Percentiles rank a stretch among this genome's conserved stretches.
These are phyloP conservation scores for Entophlyctis luteolus DNA, from an alignment of 192 early-diverging fungal genomes.

Conservation along the genomic window DNA sequence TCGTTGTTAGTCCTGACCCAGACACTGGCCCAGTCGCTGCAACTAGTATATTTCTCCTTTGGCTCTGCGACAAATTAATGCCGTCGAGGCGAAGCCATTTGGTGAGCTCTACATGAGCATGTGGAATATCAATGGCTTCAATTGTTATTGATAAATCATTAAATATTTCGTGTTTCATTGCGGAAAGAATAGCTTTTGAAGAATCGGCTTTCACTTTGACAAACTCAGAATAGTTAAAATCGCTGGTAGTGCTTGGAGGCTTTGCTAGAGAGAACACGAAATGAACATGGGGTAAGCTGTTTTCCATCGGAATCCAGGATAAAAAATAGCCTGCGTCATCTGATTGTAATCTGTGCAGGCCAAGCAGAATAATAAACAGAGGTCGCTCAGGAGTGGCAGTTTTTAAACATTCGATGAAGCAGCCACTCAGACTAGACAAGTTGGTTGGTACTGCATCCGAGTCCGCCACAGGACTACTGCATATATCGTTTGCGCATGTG, in stretches of 20 bases:
- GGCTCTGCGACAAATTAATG: background rate
- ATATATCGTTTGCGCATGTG: background rate
- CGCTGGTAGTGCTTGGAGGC: background rate
- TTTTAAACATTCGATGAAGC: background rate
- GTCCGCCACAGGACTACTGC: slow-evolving; percentile 10
- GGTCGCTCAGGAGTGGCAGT: slow-evolving; percentile 18
- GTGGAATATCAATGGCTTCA: slow-evolving; percentile 7
- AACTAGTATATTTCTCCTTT: slow-evolving; percentile 1
- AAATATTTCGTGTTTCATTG: slow-evolving; percentile 9
- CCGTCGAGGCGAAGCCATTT: slow-evolving; percentile 9
- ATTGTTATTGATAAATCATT: background rate
- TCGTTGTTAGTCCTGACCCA: background rate
- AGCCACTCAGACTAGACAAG: background rate
- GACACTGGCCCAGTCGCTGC: slow-evolving; percentile 15
- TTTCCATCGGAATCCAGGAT: slow-evolving; percentile 25
- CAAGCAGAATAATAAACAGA: slow-evolving; percentile 13
- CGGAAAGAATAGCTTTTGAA: background rate
- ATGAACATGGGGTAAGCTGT: slow-evolving; percentile 14
- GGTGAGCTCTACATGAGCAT: slow-evolving; percentile 16
- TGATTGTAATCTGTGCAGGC: slow-evolving; percentile 10
- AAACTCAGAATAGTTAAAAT: background rate
- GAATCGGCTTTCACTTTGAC: background rate
- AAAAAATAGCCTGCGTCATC: slow-evolving; percentile 4
- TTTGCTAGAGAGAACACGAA: slow-evolving; percentile 10
- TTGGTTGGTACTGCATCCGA: slow-evolving; percentile 18